Base-by-base conservation (phyloP, 352 stramenopile species). In the Globisporangium alternatum region DNA sequence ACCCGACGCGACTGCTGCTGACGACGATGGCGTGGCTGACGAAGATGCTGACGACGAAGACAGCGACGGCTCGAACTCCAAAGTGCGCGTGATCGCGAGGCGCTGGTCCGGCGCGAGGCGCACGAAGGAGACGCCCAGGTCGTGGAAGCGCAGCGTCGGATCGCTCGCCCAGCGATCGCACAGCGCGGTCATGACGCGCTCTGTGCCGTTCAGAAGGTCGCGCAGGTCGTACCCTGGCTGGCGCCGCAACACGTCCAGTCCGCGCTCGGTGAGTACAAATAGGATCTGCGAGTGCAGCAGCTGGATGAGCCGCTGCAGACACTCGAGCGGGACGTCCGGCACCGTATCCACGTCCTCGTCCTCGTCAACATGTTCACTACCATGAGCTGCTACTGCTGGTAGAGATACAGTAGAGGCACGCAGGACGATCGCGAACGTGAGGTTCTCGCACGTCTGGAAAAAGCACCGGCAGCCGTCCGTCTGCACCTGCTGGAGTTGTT, bases 151-250 rank as follows among this genome's bases (percentile, higher is more conserved):
- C 30, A 80, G 49, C 19, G 69, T 65, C 10, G 78, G 67, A 9
- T 71, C 56, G n/a, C 56, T 51, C 1, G 69, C 69, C 83, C 83
- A 90, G 31, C 66, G 65, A 19, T 77, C 69, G 25, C 65, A 71
- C 19, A 92, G 54, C 9, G 74, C 76, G 15, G 58, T 60, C 33
- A 85, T 79, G 35, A 82, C 74, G 28, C 69, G 59, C 56, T 93
- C 80, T 0, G 83, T 93, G 48, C 81, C 81, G 48, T 72, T 78
- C 17, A 93, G 56, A 15, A 90, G 75, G 55, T 90, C 77, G n/a
- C 83, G 81, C 21, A 92, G 69, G 39, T 92, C 83, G 62, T 92
- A 92, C 0, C 77, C 68, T 41, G 82, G 80, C 56, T 89, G 80
- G 30, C 68, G 69, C 12, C 76, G 70, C 9, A 91, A 70, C 31